Conservation (phyloP, 2,329 filamentous ascomycete genomes). For the Sporothrix variecibatus region DNA sequence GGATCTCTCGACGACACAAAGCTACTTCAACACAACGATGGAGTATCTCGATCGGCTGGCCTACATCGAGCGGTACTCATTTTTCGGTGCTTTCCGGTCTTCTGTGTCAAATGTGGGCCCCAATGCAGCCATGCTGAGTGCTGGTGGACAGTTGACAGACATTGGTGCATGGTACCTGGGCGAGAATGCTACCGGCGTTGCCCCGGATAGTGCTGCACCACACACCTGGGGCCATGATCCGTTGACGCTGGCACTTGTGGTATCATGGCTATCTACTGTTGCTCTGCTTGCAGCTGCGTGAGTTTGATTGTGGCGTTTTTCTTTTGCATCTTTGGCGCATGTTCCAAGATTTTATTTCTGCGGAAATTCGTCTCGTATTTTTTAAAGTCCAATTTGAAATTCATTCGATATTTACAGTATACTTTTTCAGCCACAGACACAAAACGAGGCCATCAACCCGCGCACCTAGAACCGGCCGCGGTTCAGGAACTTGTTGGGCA, state of each 20-base stretch:
- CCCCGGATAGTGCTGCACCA: slow-evolving; percentile 35
- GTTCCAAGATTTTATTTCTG: background rate
- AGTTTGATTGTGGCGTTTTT: background rate
- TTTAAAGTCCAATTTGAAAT: too few species aligned
- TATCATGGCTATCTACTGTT: background rate
- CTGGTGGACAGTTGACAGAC: slow-evolving; percentile 68
- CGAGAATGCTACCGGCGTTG: slow-evolving; percentile 48
- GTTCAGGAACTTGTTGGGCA: slow-evolving; percentile 47
- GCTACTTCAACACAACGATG: slow-evolving; percentile 67
- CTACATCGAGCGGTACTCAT: slow-evolving; percentile 68
- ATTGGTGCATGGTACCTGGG: slow-evolving; percentile 80
- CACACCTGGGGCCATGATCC: background rate
- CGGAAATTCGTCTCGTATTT: background rate
- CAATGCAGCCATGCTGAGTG: slow-evolving; percentile 70
- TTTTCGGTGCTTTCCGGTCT: slow-evolving; percentile 74
- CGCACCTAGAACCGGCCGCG: slow-evolving; percentile 40
- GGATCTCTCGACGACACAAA: slow-evolving; percentile 58
- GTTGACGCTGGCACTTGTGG: background rate
- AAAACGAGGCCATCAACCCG: too few species aligned
- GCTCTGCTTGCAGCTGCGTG: background rate
- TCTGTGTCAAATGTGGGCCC: slow-evolving; percentile 71
- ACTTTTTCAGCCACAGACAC: background rate
- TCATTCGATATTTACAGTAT: background rate
- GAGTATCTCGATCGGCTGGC: slow-evolving; percentile 66
- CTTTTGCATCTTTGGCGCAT: background rate